phyloP scores from a whole-genome alignment of 1,139 yeast genomes.

The Geotrichum armillariae region DNA sequence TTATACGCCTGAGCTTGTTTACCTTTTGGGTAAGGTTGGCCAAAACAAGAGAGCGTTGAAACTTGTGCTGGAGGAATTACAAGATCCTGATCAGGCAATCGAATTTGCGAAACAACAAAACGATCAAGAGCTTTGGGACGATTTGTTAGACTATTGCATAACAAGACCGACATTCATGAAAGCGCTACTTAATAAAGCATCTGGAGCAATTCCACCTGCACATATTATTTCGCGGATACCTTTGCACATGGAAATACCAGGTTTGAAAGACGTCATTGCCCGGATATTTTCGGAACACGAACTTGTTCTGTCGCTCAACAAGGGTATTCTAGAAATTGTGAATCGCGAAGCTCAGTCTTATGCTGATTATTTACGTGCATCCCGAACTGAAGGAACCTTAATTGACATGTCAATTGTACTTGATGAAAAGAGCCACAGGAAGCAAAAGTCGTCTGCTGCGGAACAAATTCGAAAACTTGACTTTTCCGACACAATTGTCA shows the following conservation, averaged over 20 bases:
- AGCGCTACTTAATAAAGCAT: conserved; percentile 65
- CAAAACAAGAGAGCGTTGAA: conserved; percentile 72
- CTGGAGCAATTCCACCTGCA: conserved; percentile 58
- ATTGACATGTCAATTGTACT: conserved; percentile 36
- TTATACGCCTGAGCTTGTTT: conserved; percentile 71
- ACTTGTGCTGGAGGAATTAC: conserved; percentile 71
- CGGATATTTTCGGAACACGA: conserved; percentile 68
- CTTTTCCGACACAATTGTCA: conserved; percentile 24
- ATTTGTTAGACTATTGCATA: conserved; percentile 68
- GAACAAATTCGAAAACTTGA: conserved; percentile 20
- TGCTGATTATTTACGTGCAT: conserved; percentile 42
- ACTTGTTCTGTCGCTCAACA: conserved; percentile 56
- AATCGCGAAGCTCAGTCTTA: conserved; percentile 55
- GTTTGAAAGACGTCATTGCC: conserved; percentile 59
- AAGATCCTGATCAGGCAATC: conserved; percentile 81
- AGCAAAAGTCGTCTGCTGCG: conserved; percentile 25
- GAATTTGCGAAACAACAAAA: conserved; percentile 73
- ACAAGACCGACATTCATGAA: conserved; percentile 71
- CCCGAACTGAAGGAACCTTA: conserved; percentile 48
- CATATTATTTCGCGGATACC: conserved; percentile 68
- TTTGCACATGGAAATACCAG: conserved; percentile 58
- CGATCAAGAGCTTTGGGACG: conserved; percentile 78
- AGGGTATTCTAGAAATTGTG: conserved; percentile 61
- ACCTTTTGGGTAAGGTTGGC: conserved; percentile 79
- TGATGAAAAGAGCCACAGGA: conserved; percentile 17